A percentile compares a stretch with the other conserved stretches of the same genome.
Evolutionary conservation across 1,284 basidiomycete genomes (phyloP).

Genomic region (Ganoderma leucocontextum): DNA sequence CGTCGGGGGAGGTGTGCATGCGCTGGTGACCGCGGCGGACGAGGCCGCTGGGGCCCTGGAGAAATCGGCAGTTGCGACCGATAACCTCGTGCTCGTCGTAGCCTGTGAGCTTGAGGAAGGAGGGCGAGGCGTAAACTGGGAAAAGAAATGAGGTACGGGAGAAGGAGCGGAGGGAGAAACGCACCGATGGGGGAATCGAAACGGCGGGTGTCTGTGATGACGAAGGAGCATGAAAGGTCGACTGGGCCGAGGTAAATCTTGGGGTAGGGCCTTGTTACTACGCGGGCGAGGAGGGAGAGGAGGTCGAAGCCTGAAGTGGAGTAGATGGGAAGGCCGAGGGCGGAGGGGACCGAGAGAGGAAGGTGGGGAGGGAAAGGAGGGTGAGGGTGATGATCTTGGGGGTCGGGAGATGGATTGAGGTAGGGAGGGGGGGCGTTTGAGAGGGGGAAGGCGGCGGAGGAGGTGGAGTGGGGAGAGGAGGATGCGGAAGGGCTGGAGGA

Average conservation of each 20-base stretch:
- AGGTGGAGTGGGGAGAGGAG: conserved; percentile 14
- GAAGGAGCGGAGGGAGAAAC: not conserved
- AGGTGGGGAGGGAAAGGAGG: conserved; percentile 17
- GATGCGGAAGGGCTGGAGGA: conserved; percentile 16
- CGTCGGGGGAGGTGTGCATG: conserved; percentile 71
- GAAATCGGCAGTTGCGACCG: conserved; percentile 91
- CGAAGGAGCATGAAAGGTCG: conserved; percentile 90
- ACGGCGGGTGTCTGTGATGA: conserved; percentile 84
- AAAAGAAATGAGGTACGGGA: conserved; percentile 3
- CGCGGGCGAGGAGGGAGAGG: conserved; percentile 81
- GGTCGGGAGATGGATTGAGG: not conserved
- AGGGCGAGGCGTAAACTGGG: conserved; percentile 82
- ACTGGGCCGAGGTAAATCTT: conserved; percentile 88
- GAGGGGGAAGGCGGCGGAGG: conserved; percentile 21
- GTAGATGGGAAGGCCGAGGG: conserved; percentile 67
- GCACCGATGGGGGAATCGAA: conserved; percentile 78
- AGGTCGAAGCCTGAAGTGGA: conserved; percentile 92
- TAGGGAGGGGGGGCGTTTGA: not conserved
- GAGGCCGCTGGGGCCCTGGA: conserved; percentile 79
- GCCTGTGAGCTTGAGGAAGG: conserved; percentile 85
- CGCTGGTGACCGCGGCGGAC: conserved; percentile 73
- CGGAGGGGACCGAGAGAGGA: conserved; percentile 39
- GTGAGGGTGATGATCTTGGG: conserved; percentile 8
- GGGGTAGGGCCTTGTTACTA: conserved; percentile 80
- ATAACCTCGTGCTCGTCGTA: conserved; percentile 82